Evolutionary conservation across 2,329 filamentous ascomycete genomes (phyloP).

Genomic region (Plenodomus biglobosus): DNA sequence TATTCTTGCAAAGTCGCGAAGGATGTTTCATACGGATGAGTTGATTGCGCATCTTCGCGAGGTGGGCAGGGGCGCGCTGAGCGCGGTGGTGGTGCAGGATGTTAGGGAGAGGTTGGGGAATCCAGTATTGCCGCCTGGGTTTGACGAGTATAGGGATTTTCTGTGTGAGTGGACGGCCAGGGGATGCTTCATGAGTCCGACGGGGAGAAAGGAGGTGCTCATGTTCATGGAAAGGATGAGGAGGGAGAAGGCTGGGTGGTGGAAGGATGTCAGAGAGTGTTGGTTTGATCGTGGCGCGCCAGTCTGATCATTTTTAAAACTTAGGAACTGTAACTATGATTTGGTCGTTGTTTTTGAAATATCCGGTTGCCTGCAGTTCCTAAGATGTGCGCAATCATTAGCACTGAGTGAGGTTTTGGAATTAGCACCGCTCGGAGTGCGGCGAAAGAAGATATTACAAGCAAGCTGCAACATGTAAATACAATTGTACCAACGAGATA

Average conservation of each 20-base stretch:
- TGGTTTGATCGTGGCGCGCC: not conserved
- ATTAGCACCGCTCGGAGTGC: too few relatives aligned
- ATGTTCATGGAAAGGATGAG: conserved; percentile 11
- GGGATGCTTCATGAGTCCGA: conserved; percentile 8
- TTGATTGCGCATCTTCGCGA: conserved; percentile 8
- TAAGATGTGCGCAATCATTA: too few relatives aligned
- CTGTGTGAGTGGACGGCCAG: conserved; percentile 16
- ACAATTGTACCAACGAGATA: too few relatives aligned
- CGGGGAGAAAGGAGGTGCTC: conserved; percentile 1
- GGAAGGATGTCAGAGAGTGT: conserved; percentile 8
- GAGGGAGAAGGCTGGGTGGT: conserved; percentile 8
- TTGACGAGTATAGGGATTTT: conserved; percentile 11
- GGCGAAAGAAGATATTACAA: too few relatives aligned
- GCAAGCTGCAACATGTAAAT: too few relatives aligned
- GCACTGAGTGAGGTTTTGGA: too few relatives aligned
- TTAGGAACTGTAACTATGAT: too few relatives aligned
- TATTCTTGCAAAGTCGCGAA: not conserved
- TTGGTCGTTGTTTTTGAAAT: too few relatives aligned
- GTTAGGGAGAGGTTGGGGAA: conserved; percentile 8
- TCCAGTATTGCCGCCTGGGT: conserved; percentile 12
- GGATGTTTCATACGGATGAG: conserved; percentile 2
- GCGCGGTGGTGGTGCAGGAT: conserved; percentile 2
- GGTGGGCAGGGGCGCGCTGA: conserved; percentile 7
- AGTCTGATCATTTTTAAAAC: not conserved
- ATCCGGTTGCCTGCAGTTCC: too few relatives aligned